Base-by-base conservation (phyloP, 1,284 basidiomycete species). In the Meripilus lineatus region DNA sequence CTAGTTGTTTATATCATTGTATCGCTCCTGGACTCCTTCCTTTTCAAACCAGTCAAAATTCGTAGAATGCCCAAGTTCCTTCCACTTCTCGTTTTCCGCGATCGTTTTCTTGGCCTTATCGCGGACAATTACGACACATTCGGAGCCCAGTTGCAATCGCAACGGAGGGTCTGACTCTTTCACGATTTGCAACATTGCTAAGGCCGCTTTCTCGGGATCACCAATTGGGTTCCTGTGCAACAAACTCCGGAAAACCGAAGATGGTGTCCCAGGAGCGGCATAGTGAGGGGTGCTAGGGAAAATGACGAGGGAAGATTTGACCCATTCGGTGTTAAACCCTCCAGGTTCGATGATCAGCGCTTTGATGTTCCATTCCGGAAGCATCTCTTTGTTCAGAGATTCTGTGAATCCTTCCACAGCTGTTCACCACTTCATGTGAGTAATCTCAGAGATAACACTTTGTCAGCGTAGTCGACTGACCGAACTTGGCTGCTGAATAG, bases 391-490 rank as follows among this genome's bases (percentile, higher is more conserved):
- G 11, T 49, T 50, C 26, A 58, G 52, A 4, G 64, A 43, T 40
- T 58, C 50, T n/a, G 63, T 68, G 47, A 67, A 61, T 2, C 55
- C 65, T 50, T 69, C 61, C 30, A 65, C 50, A 10, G 65, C 66
- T 69, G 42, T 14, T 22, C 22, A 10, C 7, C 10, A 33, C 20
- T 3, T 26, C 18, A 25, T n/a, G 17, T 11, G 6, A 7, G n/a
- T 8, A 18, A 35, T 30, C 10, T 30, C 6, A 8, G 15, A 6
- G 20, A 6, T 15, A 14, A 7, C 8, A 35, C 8, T 7, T 15
- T 6, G 33, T 8, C 7, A 6, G 8, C n/a, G 7, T 6, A 1
- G 32, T 15, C 17, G 4, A 32, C 63, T 25, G 38, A 66, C 64
- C 66, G 38, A 66, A 69, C 50, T 69, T 70, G 24, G 51, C 60